Percentiles rank a stretch among this genome's conserved stretches.
Conservation (phyloP, 2,329 filamentous ascomycete genomes). For the Fusarium algeriense region DNA sequence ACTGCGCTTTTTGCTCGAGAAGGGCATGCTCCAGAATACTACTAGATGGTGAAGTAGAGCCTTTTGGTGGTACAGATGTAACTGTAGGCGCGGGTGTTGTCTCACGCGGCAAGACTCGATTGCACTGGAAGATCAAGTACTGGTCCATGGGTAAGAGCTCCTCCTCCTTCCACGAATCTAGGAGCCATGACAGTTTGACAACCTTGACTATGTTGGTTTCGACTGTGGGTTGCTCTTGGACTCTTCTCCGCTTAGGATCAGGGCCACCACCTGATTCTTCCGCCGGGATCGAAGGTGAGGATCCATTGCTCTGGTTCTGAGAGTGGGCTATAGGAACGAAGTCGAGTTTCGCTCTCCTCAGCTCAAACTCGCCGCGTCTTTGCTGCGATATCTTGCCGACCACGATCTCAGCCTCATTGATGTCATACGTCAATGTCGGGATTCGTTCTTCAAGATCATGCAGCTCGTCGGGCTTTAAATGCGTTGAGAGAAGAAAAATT, state of each 20-base stretch:
- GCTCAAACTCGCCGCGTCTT: slow-evolving; percentile 80
- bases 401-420: slow-evolving; percentile 78
- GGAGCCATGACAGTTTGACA: slow-evolving; percentile 70
- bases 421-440: slow-evolving; percentile 75
- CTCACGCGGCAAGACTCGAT: slow-evolving; percentile 42
- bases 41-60: slow-evolving; percentile 20
- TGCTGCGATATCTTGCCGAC: slow-evolving; percentile 79
- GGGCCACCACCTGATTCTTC: slow-evolving; percentile 10
- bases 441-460: slow-evolving; percentile 74
- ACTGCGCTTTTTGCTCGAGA: slow-evolving; percentile 23
- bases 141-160: slow-evolving; percentile 60
- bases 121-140: slow-evolving; percentile 69
- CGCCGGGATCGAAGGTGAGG: not conserved
- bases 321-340: slow-evolving; percentile 58
- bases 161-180: slow-evolving; percentile 62
- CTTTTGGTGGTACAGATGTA: not conserved
- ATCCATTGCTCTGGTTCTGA: not conserved
- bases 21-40: slow-evolving; percentile 42
- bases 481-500: slow-evolving; percentile 79
- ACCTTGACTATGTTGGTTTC: slow-evolving; percentile 61
- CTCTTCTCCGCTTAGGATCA: slow-evolving; percentile 38
- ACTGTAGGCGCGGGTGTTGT: not conserved
- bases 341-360: slow-evolving; percentile 74
- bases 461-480: slow-evolving; percentile 73
- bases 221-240: not conserved